Base-by-base conservation (phyloP, 1,284 basidiomycete genomes). In the Grifola frondosa region DNA sequence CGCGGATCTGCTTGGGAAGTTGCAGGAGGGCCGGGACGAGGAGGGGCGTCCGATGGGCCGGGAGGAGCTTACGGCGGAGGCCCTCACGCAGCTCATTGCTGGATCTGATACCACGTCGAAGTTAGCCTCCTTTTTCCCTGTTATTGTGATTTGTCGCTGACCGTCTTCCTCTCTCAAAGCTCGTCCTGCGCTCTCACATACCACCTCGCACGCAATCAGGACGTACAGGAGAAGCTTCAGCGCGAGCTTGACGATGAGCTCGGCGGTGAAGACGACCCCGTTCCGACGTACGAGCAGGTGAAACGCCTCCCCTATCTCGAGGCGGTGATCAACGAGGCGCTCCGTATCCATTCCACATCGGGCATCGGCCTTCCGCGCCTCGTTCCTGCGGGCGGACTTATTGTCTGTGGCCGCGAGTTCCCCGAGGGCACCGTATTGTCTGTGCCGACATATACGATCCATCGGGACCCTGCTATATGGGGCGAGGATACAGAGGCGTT, bases 151-250 rank as follows among this genome's bases (percentile, higher is more conserved):
- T 23, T 23, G 16, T 24, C 35, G 39, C 25, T 28, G 37, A 44
- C 37, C 32, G 26, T 32, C 21, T 36, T 15, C 23, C 17, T 2
- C 8, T 23, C 11, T 28, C 44, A 16, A 47, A 86, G 86, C 67
- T 90, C 89, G 16, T 87, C 86, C 3, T 91, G 88, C 53, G 90
- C 88, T 8, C 90, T 95, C 57, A 76, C 91, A 12, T 93, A 89
- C 70, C 80, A 91, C 65, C 78, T 95, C 48, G 83, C 87, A 9
- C 66, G 68, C 23, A 79, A 88, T 65, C 88, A 78, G 2, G 60
- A 65, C 7, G 77, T 75, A 9, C 86, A 92, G 58, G 67, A 66
- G 43, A 87, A 84, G 58, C 78, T 96, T 12, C 87, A 91, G 43
- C 70, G 71, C 37, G 92, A 95, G 63, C 78, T 95, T 17, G 91